Evolutionary conservation across 345 rosid species (phyloP), one percentile per base, ranked within the genome.

Genomic region (Aquilaria yunnanensis): DNA sequence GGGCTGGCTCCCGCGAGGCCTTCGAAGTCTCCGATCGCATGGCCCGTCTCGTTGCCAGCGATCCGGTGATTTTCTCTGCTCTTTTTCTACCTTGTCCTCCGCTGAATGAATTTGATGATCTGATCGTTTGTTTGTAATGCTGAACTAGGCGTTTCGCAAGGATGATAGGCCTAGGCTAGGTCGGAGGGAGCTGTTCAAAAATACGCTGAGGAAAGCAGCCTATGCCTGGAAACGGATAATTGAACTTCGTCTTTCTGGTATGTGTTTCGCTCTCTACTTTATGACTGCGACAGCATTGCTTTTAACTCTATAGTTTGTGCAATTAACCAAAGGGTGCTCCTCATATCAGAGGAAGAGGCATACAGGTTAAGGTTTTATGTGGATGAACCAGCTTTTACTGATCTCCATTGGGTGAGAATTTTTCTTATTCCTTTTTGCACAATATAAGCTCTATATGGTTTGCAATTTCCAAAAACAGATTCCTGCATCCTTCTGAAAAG

Each of bases 111-210:
- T 54, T 53, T 14, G 54, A 55, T 13, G 37, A 13, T 46, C 43
- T 37, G 51, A 10, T 33, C 10, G 14, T 49, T 51, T 47, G 5
- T 7, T 54, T 55, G 32, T 10, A 9, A 55, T 31, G 34, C n/a
- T 30, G 23, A 12, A 29, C 50, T 76, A 91, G 99, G 93, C 70
- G 2, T 95, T 95, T 63, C 68, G 67, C 56, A 95, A 95, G 76
- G 97, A 93, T 72, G 72, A 85, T 66, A 79, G 97, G 71, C 62
- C 68, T 70, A 50, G 73, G 85, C 67, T 91, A 52, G 62, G 76
- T 58, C 85, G 99, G 89, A 91, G 91, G 74, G 99, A 91, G n/a
- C 73, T 95, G 80, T 91, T 91, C 75, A 91, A 87, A 68, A 89
- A 80, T 66, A 91, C 98, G 37, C 66, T 91, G 78, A 83, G 78